A percentile compares a stretch with the other conserved stretches of the same genome.
phyloP scores from a whole-genome alignment of 78 protist genomes.

The Paratrimastix pyriformis region DNA sequence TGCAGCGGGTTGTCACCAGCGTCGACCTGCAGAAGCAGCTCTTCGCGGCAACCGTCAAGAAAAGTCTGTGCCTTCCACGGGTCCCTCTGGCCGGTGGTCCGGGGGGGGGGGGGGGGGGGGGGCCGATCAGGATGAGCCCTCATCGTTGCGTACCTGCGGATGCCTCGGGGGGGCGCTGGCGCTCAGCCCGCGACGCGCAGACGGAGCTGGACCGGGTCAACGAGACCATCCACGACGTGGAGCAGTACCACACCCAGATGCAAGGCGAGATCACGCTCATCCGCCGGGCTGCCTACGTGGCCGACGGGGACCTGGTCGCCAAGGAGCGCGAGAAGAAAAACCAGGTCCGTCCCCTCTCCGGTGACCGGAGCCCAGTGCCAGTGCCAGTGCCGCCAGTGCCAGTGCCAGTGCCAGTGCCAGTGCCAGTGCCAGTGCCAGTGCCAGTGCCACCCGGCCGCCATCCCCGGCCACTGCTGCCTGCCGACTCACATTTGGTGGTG shows the following conservation, averaged over 20 bases:
- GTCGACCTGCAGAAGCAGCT: not conserved
- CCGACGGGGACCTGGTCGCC: slow-evolving; percentile 33
- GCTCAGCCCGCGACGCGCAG: slow-evolving; percentile 13
- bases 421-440: slow-evolving; percentile 9
- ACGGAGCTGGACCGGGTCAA: slow-evolving; percentile 38
- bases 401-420: slow-evolving; percentile 11
- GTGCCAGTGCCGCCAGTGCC: slow-evolving; percentile 7
- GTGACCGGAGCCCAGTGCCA: not conserved
- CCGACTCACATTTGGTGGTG: too few species aligned
- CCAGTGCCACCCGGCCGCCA: slow-evolving; percentile 32
- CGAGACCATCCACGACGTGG: slow-evolving; percentile 21
- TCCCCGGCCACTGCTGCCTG: too few species aligned
- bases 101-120: too few species aligned
- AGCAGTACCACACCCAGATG: slow-evolving; percentile 35
- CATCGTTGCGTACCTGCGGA: not conserved
- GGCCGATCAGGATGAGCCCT: not conserved
- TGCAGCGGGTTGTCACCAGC: not conserved
- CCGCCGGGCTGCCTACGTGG: slow-evolving; percentile 47
- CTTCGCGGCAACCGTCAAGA: not conserved
- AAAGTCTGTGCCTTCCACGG: too few species aligned
- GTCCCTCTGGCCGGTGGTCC: too few species aligned
- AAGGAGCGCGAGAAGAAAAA: slow-evolving; percentile 26
- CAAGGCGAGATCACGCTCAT: slow-evolving; percentile 31
- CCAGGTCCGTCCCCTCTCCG: slow-evolving; percentile 12
- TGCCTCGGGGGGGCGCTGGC: too few species aligned